Evolutionary conservation across 1,139 yeast genomes (phyloP).

Genomic region (Geotrichum fermentans): DNA sequence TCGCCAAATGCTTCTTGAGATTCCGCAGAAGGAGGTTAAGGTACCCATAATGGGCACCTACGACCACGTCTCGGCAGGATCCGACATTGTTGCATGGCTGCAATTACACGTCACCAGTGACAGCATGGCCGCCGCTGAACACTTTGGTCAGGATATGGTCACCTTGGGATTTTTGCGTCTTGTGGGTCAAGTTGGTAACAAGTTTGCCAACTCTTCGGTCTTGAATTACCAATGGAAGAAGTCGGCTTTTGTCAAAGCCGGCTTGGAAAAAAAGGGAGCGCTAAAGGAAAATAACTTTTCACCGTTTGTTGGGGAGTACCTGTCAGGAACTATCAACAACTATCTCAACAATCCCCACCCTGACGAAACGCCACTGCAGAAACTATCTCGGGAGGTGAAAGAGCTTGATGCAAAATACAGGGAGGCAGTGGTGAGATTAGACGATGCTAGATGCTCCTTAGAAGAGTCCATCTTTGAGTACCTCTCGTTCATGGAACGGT

Average conservation of each 20-base stretch:
- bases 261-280: slow-evolving; percentile 30
- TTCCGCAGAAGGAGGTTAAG: slow-evolving; percentile 47
- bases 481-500: slow-evolving; percentile 71
- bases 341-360: slow-evolving; percentile 46
- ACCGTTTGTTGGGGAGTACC: slow-evolving; percentile 35
- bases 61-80: slow-evolving; percentile 59
- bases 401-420: slow-evolving; percentile 59
- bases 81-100: slow-evolving; percentile 58
- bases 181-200: slow-evolving; percentile 54
- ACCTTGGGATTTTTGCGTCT: slow-evolving; percentile 60
- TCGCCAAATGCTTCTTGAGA: slow-evolving; percentile 38
- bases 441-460: slow-evolving; percentile 61
- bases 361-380: slow-evolving; percentile 49
- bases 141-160: slow-evolving; percentile 71
- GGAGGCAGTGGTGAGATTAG: slow-evolving; percentile 54
- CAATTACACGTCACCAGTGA: slow-evolving; percentile 35
- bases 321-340: slow-evolving; percentile 46
- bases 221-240: slow-evolving; percentile 81
- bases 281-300: slow-evolving; percentile 10
- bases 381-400: slow-evolving; percentile 54
- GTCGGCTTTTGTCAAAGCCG: slow-evolving; percentile 59
- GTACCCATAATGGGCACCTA: slow-evolving; percentile 66
- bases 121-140: slow-evolving; percentile 51
- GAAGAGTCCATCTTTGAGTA: slow-evolving; percentile 76
- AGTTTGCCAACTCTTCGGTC: slow-evolving; percentile 73